Evolutionary conservation across 2,329 filamentous ascomycete genomes (phyloP), one percentile per base, ranked within the genome.

Genomic region (Claviceps arundinis): DNA sequence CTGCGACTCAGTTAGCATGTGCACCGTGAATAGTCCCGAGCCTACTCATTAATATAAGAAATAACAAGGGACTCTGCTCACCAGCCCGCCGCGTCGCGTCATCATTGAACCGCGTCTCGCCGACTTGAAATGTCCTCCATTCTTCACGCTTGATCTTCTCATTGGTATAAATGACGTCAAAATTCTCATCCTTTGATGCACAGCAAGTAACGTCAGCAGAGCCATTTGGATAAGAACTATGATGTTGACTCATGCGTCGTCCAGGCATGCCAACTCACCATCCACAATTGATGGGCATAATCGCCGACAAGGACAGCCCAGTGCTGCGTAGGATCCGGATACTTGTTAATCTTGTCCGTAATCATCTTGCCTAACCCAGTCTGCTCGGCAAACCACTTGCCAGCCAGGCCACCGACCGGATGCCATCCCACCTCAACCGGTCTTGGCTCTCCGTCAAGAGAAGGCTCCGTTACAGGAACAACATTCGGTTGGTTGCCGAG

Each of bases 291-390:
- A 59, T 80, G 77, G 1, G 70, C 71, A 58, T 68, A 81, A 13
- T 73, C 75, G 2, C 75, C 77, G 1, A 80, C 75, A 0, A 81
- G 65, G 1, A 80, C 73, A 2, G 75, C 76, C 77, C 77, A 81
- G 58, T 81, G 77, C 63, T 81, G 77, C 4, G 76, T 79, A 3
- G 77, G 77, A 58, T 81, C 77, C 0, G 77, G 77, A 55, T 76
- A 79, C 52, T 67, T 69, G 57, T 76, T 71, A 51, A 77, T 73
- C 56, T 71, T 74, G 46, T 77, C 73, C 0, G 74, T 78, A 54
- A 81, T 80, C 66, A 76, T 65, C 62, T 73, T 75, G 2, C 77
- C 77, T 22, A 80, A 60, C 0, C 73, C 72, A 0, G 76, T 78
- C 58, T 75, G 66, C 51, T 80, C 76, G 14, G 76, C 76, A 49